Evolutionary conservation across 2,329 filamentous ascomycete genomes (phyloP).

Genomic region (Simplicillium sp.): DNA sequence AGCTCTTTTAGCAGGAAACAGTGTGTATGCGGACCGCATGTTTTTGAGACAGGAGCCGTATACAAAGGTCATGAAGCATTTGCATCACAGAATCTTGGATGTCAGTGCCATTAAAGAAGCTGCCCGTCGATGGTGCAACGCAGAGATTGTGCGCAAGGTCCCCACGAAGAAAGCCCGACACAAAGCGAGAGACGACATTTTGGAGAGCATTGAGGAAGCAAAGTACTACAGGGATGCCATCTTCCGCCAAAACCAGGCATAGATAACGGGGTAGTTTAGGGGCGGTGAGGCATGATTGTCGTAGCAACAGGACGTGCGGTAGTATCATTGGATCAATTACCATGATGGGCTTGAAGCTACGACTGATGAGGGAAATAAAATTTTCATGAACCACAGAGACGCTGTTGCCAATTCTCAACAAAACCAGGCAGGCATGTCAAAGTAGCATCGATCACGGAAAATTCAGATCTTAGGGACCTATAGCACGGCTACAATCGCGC

Average conservation of each 20-base stretch:
- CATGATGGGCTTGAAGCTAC: too few species aligned
- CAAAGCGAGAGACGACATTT: slow-evolving; percentile 77
- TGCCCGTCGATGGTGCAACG: slow-evolving; percentile 66
- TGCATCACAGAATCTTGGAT: slow-evolving; percentile 87
- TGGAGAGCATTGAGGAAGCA: slow-evolving; percentile 92
- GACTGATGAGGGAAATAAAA: too few species aligned
- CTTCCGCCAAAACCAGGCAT: slow-evolving; percentile 33
- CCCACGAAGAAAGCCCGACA: slow-evolving; percentile 53
- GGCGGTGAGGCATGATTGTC: neutral
- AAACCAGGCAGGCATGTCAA: too few species aligned
- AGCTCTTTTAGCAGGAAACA: slow-evolving; percentile 82
- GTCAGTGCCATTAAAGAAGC: slow-evolving; percentile 92
- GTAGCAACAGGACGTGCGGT: too few species aligned
- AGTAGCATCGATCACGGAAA: too few species aligned
- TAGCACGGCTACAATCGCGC: too few species aligned
- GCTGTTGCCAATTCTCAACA: too few species aligned
- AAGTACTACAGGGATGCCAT: slow-evolving; percentile 68
- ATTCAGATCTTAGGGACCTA: slow-evolving; percentile 1
- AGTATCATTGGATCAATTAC: neutral
- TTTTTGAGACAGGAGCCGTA: slow-evolving; percentile 75
- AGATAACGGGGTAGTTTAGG: neutral
- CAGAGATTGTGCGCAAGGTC: slow-evolving; percentile 33
- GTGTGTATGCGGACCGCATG: slow-evolving; percentile 77
- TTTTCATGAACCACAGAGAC: too few species aligned
- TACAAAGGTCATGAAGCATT: slow-evolving; percentile 58